Evolutionary conservation across 2,329 filamentous ascomycete species (phyloP).

Genomic region (Aspergillus aculeatinus): DNA sequence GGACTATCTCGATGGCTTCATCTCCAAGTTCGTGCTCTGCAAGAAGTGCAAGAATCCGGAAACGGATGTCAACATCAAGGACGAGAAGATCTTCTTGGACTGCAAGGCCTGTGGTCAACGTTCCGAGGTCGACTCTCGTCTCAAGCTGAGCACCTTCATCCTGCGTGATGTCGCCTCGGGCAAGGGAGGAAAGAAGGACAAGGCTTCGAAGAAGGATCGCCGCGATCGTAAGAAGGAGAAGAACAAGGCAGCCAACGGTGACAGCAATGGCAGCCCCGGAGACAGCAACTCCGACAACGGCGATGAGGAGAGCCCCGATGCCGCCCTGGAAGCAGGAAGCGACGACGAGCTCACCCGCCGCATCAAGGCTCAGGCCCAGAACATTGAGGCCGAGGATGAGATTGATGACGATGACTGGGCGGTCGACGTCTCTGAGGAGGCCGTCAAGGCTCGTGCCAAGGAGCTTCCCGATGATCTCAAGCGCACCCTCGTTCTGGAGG

Average conservation of each 20-base stretch:
- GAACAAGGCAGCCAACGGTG: slow-evolving; percentile 56
- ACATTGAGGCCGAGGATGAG: slow-evolving; percentile 68
- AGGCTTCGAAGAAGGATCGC: slow-evolving; percentile 88
- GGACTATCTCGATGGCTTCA: slow-evolving; percentile 97
- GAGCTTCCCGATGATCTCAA: slow-evolving; percentile 94
- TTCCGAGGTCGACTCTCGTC: slow-evolving; percentile 83
- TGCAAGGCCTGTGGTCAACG: slow-evolving; percentile 98
- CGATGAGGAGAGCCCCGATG: slow-evolving; percentile 64
- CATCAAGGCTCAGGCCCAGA: slow-evolving; percentile 66
- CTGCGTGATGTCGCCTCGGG: slow-evolving; percentile 82
- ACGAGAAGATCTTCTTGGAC: slow-evolving; percentile 86
- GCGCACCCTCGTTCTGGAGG: slow-evolving; percentile 80
- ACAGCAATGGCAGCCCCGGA: slow-evolving; percentile 61
- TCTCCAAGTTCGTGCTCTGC: slow-evolving; percentile 97
- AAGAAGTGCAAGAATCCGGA: slow-evolving; percentile 99
- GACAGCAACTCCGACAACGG: slow-evolving; percentile 65
- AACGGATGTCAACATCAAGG: slow-evolving; percentile 93
- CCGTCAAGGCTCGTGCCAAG: slow-evolving; percentile 90
- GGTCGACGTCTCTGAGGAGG: slow-evolving; percentile 93
- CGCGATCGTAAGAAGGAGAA: slow-evolving; percentile 74
- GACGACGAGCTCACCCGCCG: slow-evolving; percentile 88
- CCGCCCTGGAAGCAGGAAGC: slow-evolving; percentile 69
- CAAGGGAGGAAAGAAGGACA: slow-evolving; percentile 95
- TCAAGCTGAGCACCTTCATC: slow-evolving; percentile 97
- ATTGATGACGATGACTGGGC: slow-evolving; percentile 90